Evolutionary conservation across 2,329 filamentous ascomycete genomes (phyloP).

Genomic region (Akanthomyces lecanii): DNA sequence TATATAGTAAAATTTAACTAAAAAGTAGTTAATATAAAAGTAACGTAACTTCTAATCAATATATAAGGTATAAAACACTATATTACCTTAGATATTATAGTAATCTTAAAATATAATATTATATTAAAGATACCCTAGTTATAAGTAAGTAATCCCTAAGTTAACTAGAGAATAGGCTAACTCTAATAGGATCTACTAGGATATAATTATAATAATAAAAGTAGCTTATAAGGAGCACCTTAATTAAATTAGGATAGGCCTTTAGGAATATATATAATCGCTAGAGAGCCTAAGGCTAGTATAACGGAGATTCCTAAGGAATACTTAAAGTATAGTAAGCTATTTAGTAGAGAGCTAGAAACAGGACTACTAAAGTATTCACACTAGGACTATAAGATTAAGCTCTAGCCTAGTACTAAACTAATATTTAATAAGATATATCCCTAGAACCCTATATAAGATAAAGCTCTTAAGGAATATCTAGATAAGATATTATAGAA

Average conservation of each 20-base stretch:
- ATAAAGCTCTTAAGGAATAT: background rate
- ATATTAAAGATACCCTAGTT: background rate
- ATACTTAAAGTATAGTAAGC: background rate
- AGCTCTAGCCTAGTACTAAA: background rate
- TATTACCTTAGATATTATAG: background rate
- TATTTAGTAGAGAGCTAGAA: background rate
- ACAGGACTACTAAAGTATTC: background rate
- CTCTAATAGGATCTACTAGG: background rate
- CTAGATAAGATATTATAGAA: background rate
- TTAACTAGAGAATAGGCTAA: background rate
- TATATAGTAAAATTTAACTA: too few species aligned
- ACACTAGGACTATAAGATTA: background rate
- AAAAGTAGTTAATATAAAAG: too few species aligned
- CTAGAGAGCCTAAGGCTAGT: slow-evolving; percentile 3
- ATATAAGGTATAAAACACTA: background rate
- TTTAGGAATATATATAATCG: slow-evolving; percentile 1
- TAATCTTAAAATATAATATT: background rate
- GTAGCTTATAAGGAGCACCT: background rate
- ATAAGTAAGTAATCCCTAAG: background rate
- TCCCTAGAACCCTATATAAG: background rate
- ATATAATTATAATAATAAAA: background rate
- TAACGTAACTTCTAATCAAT: background rate
- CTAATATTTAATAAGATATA: background rate
- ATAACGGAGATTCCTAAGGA: background rate
- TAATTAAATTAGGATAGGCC: background rate